A percentile compares a stretch with the other conserved stretches of the same genome.
Conservation (phyloP, 306 rosid species). For the Prunus mongolica region DNA sequence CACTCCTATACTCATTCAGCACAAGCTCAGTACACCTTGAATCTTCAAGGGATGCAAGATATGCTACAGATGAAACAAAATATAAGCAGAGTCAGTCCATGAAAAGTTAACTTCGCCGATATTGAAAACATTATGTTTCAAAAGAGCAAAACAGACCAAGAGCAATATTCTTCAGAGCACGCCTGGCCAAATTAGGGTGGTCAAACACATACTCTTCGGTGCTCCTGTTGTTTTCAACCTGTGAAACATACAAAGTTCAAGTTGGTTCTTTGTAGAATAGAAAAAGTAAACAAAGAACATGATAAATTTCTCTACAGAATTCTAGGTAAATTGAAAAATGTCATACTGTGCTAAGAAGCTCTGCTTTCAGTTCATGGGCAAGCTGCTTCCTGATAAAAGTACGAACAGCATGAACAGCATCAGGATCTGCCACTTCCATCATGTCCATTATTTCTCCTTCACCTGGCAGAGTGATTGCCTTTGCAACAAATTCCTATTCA, state of each 20-base stretch:
- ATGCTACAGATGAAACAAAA: slow-evolving; percentile 49
- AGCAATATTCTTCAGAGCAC: slow-evolving; percentile 86
- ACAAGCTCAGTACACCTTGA: slow-evolving; percentile 45
- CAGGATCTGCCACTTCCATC: slow-evolving; percentile 98
- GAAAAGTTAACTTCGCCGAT: slow-evolving; percentile 10
- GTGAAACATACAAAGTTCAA: slow-evolving; percentile 21
- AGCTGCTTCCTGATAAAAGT: slow-evolving; percentile 82
- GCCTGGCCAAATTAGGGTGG: slow-evolving; percentile 80
- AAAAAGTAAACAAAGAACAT: slow-evolving; percentile 10
- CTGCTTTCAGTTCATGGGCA: slow-evolving; percentile 70
- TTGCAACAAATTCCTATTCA: slow-evolving; percentile 83
- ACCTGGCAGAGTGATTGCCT: slow-evolving; percentile 94
- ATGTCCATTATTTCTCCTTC: slow-evolving; percentile 98
- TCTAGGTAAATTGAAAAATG: slow-evolving; percentile 13
- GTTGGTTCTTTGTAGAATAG: slow-evolving; percentile 2
- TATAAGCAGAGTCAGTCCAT: slow-evolving; percentile 4
- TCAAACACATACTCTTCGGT: slow-evolving; percentile 61
- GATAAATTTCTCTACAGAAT: neutral
- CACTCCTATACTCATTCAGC: slow-evolving; percentile 63
- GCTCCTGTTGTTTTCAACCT: slow-evolving; percentile 78
- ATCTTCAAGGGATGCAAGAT: slow-evolving; percentile 76
- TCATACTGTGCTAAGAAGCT: slow-evolving; percentile 64
- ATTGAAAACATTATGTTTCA: slow-evolving; percentile 10
- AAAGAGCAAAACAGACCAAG: slow-evolving; percentile 52
- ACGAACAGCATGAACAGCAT: slow-evolving; percentile 89